These are phyloP conservation scores for Rhodomyrtus tomentosa DNA, from an alignment of 345 rosid genomes.

Conservation along the genomic window DNA sequence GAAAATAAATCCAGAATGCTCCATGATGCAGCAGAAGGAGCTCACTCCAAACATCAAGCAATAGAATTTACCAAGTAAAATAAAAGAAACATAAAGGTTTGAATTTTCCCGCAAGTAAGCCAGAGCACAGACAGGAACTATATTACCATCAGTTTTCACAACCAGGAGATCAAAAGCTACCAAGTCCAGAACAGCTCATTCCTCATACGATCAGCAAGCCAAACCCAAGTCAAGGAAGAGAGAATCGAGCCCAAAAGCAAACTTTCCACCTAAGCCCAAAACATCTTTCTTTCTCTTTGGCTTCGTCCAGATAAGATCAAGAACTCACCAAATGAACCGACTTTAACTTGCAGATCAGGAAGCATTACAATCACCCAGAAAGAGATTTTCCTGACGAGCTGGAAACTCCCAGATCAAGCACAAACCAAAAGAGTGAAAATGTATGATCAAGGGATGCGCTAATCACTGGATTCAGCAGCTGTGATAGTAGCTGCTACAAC, in stretches of 20 bases:
- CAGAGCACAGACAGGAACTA: background rate
- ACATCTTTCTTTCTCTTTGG: background rate
- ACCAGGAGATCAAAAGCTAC: background rate
- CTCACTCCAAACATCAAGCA: background rate
- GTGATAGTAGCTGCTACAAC: conserved; percentile 25
- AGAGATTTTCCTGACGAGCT: background rate
- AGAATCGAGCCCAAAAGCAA: background rate
- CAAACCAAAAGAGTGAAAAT: background rate
- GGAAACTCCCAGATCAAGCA: background rate
- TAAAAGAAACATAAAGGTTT: background rate
- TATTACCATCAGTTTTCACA: background rate
- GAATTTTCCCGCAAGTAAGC: background rate
- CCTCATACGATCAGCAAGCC: background rate
- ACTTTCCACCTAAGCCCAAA: background rate
- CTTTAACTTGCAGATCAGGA: background rate
- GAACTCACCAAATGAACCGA: background rate
- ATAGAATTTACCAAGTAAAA: background rate
- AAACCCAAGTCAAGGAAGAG: background rate
- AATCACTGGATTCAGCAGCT: conserved; percentile 23
- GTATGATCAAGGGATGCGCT: background rate
- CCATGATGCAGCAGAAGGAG: background rate
- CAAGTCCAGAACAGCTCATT: background rate
- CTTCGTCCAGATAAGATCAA: background rate
- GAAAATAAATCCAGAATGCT: background rate
- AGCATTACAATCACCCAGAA: background rate